Evolutionary conservation across 345 rosid species (phyloP), one percentile per base, ranked within the genome.

Genomic region (Gossypium mustelinum): DNA sequence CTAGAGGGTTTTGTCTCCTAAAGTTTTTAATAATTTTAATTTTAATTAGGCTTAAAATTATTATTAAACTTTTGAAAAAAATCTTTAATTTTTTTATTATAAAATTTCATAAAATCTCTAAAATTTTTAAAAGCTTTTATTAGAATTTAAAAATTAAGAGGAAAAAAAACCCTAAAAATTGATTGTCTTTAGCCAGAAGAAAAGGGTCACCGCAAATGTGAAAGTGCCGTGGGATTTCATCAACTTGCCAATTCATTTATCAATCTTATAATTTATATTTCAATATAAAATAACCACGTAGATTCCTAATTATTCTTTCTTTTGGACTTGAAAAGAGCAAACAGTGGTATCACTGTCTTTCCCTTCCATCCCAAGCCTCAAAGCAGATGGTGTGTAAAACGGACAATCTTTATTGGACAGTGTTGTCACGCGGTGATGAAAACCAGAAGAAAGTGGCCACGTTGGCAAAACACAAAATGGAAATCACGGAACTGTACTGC

Each of bases 401-500:
- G 14, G 9, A 12, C 34, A 45, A 66, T 11, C 4, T 22, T 66
- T 3, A 66, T 66, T 66, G n/a, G 54, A 45, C 2, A 7, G 34
- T 66, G 70, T 7, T 2, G 1, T 45, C 59, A 57, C 24, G 66
- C 22, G 41, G 12, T 8, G 57, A n/a, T n/a, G 11, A 11, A 17
- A 22, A 60, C 1, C 2, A 20, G 16, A 57, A 45, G 58, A 17
- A 73, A 60, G 27, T 48, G n/a, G 62, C 76, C 76, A 27, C 69
- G 76, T 27, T 18, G 68, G 58, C 59, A 61, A 48, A 50, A 25
- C 22, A 25, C 47, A 47, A 73, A 61, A 61, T 27, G 24, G 59
- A 27, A 47, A 61, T 45, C 0, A 73, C 57, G 50, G 50, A 61
- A 73, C 69, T 60, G 76, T 61, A 73, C 76, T 61, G 69, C 69